A percentile compares a stretch with the other conserved stretches of the same genome.
Conservation (phyloP, 192 early-diverging fungal species). For the Coemansia sp. region DNA sequence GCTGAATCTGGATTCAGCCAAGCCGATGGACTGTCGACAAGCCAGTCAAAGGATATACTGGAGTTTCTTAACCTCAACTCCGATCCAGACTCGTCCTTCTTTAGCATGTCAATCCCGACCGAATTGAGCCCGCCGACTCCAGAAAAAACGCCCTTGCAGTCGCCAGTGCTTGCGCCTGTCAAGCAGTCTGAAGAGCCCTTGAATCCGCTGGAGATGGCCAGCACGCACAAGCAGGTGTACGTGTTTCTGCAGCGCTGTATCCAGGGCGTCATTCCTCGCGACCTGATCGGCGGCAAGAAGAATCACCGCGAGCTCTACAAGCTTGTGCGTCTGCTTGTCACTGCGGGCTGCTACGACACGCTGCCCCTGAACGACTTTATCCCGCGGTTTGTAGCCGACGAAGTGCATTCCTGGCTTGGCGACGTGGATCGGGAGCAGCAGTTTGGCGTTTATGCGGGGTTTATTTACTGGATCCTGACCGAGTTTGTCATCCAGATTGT, state of each 20-base stretch:
- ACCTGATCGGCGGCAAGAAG: slow-evolving; percentile 58
- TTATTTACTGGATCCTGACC: slow-evolving; percentile 67
- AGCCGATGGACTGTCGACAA: too few relatives aligned
- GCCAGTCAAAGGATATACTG: too few relatives aligned
- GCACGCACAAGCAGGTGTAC: slow-evolving; percentile 34
- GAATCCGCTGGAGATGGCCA: slow-evolving; percentile 20
- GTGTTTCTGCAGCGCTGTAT: slow-evolving; percentile 52
- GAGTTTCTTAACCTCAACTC: too few relatives aligned
- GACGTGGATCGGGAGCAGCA: background rate
- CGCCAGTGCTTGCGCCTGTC: background rate
- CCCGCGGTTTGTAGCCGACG: slow-evolving; percentile 56
- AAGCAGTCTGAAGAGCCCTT: background rate
- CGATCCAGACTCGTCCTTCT: too few relatives aligned
- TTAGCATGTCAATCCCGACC: too few relatives aligned
- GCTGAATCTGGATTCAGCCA: too few relatives aligned
- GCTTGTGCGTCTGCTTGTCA: slow-evolving; percentile 58
- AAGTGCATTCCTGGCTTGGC: slow-evolving; percentile 24
- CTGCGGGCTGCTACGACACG: slow-evolving; percentile 59
- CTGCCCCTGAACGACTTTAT: slow-evolving; percentile 57
- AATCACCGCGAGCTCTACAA: slow-evolving; percentile 57
- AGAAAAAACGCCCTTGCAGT: background rate
- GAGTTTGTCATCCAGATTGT: slow-evolving; percentile 61
- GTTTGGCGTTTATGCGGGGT: slow-evolving; percentile 56
- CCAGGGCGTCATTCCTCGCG: slow-evolving; percentile 59
- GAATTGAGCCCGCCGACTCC: too few relatives aligned